A percentile compares a stretch with the other conserved stretches of the same genome.
Conservation (phyloP, 148 eudicot genomes). For the Persicaria tinctoria region DNA sequence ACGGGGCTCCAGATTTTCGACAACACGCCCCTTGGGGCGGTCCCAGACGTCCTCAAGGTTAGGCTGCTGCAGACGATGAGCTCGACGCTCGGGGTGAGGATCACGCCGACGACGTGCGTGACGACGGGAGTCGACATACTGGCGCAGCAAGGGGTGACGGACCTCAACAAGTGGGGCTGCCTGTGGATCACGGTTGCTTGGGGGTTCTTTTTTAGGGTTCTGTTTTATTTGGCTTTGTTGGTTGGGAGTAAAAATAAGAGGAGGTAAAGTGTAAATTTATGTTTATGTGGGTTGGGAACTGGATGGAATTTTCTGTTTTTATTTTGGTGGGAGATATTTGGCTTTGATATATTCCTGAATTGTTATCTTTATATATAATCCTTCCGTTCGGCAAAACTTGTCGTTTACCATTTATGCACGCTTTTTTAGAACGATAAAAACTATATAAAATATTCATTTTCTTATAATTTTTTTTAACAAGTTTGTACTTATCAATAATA, state of each 20-base stretch:
- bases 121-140: slow-evolving; percentile 15
- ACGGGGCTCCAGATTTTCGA: slow-evolving; percentile 23
- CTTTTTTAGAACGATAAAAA: too few relatives aligned
- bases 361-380: too few relatives aligned
- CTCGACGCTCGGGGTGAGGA: slow-evolving; percentile 14
- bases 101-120: slow-evolving; percentile 16
- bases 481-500: too few relatives aligned
- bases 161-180: slow-evolving; percentile 19
- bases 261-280: not conserved
- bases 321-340: not conserved
- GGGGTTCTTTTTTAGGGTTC: slow-evolving; percentile 20
- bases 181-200: slow-evolving; percentile 19
- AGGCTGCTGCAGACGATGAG: slow-evolving; percentile 14
- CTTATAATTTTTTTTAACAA: too few relatives aligned
- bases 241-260: slow-evolving; percentile 22
- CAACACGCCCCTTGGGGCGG: slow-evolving; percentile 17
- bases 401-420: too few relatives aligned
- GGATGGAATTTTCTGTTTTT: not conserved
- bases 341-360: not conserved
- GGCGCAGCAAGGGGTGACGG: slow-evolving; percentile 18
- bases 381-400: too few relatives aligned
- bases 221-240: slow-evolving; percentile 21
- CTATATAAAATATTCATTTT: too few relatives aligned
- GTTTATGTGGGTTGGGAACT: not conserved
- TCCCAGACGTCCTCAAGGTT: not conserved